A percentile compares a stretch with the other conserved stretches of the same genome.
phyloP scores from a whole-genome alignment of 2,329 filamentous ascomycete genomes.

The Knufia petricola region DNA sequence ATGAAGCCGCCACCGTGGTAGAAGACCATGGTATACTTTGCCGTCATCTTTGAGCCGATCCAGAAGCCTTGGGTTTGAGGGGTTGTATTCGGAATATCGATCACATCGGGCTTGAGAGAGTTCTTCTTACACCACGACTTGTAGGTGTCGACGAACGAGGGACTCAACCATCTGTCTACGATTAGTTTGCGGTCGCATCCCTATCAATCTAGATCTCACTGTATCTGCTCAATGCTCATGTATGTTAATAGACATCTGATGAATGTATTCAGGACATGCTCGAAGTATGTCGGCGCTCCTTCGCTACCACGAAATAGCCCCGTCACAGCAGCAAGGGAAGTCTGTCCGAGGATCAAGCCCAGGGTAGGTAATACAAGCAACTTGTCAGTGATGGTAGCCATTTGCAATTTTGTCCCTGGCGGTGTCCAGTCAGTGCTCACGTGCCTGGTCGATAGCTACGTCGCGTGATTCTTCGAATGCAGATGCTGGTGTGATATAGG shows the following conservation, averaged over 20 bases:
- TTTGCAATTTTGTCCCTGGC: too few relatives aligned
- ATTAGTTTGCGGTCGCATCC: background rate
- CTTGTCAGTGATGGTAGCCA: conserved; percentile 27
- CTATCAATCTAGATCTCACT: conserved; percentile 8
- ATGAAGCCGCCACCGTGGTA: conserved; percentile 22
- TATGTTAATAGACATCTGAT: conserved; percentile 21
- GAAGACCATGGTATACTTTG: conserved; percentile 21
- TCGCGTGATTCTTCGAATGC: too few relatives aligned
- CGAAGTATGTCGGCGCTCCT: conserved; percentile 28
- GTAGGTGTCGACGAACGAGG: conserved; percentile 17
- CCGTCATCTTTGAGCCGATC: conserved; percentile 18
- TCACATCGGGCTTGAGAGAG: conserved; percentile 12
- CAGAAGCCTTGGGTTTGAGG: conserved; percentile 18
- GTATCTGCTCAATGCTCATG: conserved; percentile 11
- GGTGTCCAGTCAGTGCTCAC: too few relatives aligned
- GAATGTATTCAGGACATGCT: conserved; percentile 28
- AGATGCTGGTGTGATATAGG: too few relatives aligned
- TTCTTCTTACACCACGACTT: conserved; percentile 15
- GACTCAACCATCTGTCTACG: conserved; percentile 16
- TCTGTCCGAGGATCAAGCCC: conserved; percentile 23
- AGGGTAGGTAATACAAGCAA: conserved; percentile 25
- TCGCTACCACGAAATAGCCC: conserved; percentile 31
- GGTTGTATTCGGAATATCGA: conserved; percentile 17
- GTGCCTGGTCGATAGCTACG: too few relatives aligned
- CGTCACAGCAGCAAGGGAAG: conserved; percentile 27